Evolutionary conservation across 305 asterid genomes (phyloP), one percentile per base, ranked within the genome.

Genomic region (Plantago lanceolata): DNA sequence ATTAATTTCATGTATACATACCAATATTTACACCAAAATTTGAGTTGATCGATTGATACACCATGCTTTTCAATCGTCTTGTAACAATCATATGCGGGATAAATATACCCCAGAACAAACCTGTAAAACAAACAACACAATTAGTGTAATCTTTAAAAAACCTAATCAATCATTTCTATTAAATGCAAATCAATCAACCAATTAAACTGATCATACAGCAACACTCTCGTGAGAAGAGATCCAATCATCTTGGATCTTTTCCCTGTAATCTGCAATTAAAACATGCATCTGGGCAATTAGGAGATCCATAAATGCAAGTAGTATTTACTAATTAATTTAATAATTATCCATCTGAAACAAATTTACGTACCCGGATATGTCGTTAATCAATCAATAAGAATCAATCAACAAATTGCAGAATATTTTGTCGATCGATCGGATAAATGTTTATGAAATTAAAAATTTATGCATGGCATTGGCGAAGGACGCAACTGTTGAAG

Each of bases 1-100:
- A 61, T 61, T n/a, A 8, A 14, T 6, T 2, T 5, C 11, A 29
- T 18, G 29, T 3, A 48, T 18, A 24, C 55, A 19, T 80, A 82
- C 84, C 85, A 80, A 55, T 82, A 82, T n/a, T 82, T 76, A 56
- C 85, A 80, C 82, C 80, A 75, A 67, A 77, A 71, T 14, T 75
- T 76, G 71, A 82, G 88, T 77, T 76, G 79, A 60, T 77, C 78
- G 59, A 71, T 77, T 40, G 78, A 72, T 50, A 76, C 59, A 44
- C 74, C 74, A 49, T 74, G 53, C 51, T 61, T 72, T 72, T 76
- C 87, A 2, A 82, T 70, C 20, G 75, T 71, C 63, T 78, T 78
- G 52, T 66, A 78, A 48, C 83, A 78, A 55, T 71, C 80, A 48
- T 78, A 73, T 35, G 76, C 81, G 68, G 87, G 87, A 72, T 74